Evolutionary conservation across 192 early-diverging fungal genomes (phyloP), one percentile per base, ranked within the genome.

Genomic region (Lobulomyces angularis): DNA sequence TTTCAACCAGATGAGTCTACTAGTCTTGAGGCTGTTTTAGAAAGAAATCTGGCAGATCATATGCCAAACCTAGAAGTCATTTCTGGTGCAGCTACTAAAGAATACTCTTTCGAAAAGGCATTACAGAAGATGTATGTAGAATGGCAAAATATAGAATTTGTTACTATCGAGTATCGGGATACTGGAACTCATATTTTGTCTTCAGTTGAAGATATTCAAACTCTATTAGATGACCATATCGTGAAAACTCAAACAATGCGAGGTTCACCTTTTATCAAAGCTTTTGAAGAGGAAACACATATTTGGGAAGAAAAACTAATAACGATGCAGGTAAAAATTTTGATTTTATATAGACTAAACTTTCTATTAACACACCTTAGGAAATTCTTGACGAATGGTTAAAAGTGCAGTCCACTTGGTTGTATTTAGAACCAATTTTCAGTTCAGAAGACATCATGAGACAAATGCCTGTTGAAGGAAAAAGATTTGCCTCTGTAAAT

Each of bases 361-460:
- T n/a, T n/a, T n/a, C n/a, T n/a, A n/a, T n/a, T n/a, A n/a, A n/a
- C n/a, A n/a, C n/a, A n/a, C n/a, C n/a, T 0, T 30, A 67, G 56
- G 72, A 75, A 64, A 67, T 66, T 37, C 39, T 74, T 14, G 72
- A 75, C 41, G 69, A 75, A 38, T 75, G 72, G 72, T 50, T 75
- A 20, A 75, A 71, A 34, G 72, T 75, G 7, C 72, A 75, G 37
- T 62, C 69, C 6, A 74, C 69, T 3, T 75, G 72, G 72, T 48
- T 75, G 27, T 75, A 75, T 30, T 54, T 75, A 16, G 72, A 75
- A 41, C 72, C 72, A 5, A 75, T 75, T 37, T 75, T 75, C 46
- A 59, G 60, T 35, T 74, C 69, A 2, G 72, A 75, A 59, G 72
- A 75, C 31, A 75, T 75, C 35, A 75, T 75, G 72, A 61, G 69